Evolutionary conservation across 768 basidiomycete species (phyloP).

Genomic region (Baorangia bicolor): DNA sequence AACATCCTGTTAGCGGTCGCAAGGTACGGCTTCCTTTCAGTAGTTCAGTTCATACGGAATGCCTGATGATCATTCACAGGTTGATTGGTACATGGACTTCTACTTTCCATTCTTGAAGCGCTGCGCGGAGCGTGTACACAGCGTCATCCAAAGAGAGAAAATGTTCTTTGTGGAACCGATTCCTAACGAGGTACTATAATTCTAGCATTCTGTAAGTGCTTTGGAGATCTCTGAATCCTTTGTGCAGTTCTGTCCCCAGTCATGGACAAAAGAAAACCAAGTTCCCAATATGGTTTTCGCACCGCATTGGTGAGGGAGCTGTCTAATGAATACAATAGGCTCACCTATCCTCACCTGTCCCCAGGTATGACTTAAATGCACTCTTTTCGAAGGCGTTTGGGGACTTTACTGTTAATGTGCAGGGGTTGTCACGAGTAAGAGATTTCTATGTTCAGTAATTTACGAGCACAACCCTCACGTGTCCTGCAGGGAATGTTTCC

Average conservation of each 20-base stretch:
- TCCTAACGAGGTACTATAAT: conserved; percentile 77
- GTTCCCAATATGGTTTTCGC: conserved; percentile 66
- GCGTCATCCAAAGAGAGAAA: conserved; percentile 48
- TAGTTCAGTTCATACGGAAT: neutral
- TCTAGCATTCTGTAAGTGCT: neutral
- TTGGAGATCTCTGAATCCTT: conserved; percentile 3
- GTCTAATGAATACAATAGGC: neutral
- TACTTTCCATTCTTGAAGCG: conserved; percentile 74
- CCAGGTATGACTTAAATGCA: conserved; percentile 89
- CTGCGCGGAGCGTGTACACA: conserved; percentile 64
- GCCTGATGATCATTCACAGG: conserved; percentile 36
- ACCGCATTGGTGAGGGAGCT: conserved; percentile 63
- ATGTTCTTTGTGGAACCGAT: conserved; percentile 81
- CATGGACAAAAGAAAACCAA: conserved; percentile 68
- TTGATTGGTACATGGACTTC: conserved; percentile 86
- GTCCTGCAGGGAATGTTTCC: conserved; percentile 76
- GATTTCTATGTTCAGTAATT: neutral
- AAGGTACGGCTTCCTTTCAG: conserved; percentile 43
- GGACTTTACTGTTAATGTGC: conserved; percentile 88
- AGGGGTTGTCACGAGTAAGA: conserved; percentile 81
- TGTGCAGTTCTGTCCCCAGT: conserved; percentile 70
- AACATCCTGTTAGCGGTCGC: conserved; percentile 60
- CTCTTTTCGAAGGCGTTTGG: conserved; percentile 84
- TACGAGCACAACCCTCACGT: conserved; percentile 6
- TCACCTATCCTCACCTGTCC: neutral